Conservation (phyloP, 495 filamentous ascomycete genomes). For the Trypethelium eluteriae region DNA sequence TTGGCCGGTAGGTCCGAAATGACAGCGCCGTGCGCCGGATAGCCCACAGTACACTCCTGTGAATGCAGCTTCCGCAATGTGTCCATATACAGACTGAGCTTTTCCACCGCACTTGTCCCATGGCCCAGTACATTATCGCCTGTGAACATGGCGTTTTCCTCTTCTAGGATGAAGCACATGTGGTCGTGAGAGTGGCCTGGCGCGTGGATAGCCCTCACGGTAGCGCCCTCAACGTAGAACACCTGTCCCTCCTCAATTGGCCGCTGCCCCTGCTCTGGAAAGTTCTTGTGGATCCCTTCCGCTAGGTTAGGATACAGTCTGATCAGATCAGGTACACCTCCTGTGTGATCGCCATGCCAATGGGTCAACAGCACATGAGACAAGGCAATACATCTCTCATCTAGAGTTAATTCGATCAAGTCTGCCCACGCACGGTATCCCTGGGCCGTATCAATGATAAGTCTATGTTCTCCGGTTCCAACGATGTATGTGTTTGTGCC, state of each 20-base stretch:
- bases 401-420: constrained; percentile 24
- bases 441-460: constrained; percentile 76
- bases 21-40: constrained; percentile 39
- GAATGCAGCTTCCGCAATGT: constrained; percentile 32
- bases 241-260: constrained; percentile 45
- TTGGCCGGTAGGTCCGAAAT: constrained; percentile 36
- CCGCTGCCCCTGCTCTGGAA: constrained; percentile 42
- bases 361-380: constrained; percentile 21
- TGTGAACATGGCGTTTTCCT: constrained; percentile 24
- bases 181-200: constrained; percentile 43
- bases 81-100: constrained; percentile 38
- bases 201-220: constrained; percentile 35
- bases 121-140: constrained; percentile 40
- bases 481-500: constrained; percentile 85
- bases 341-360: constrained; percentile 26
- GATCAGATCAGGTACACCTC: constrained; percentile 22
- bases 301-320: constrained; percentile 21
- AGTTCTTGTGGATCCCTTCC: constrained; percentile 37
- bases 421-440: constrained; percentile 43
- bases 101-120: constrained; percentile 36
- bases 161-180: constrained; percentile 42
- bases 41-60: constrained; percentile 33
- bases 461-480: constrained; percentile 57
- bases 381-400: background rate
- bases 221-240: constrained; percentile 39